A percentile compares a stretch with the other conserved stretches of the same genome.
phyloP scores from a whole-genome alignment of 805 yeast genomes.

The Lipomyces kockii region DNA sequence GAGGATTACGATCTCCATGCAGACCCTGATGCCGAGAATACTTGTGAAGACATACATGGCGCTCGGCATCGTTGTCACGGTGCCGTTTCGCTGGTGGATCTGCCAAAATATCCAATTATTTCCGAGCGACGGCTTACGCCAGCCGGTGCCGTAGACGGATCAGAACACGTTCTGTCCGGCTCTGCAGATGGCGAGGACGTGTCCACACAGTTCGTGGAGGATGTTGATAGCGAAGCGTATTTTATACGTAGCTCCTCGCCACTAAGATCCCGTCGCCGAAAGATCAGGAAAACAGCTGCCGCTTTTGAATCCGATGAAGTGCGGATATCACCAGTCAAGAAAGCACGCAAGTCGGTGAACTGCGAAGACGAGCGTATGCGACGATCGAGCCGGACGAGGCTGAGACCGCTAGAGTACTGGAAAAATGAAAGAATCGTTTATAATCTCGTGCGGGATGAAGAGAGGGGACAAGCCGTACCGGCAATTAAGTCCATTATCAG shows the following conservation, averaged over 20 bases:
- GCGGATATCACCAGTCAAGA: background rate
- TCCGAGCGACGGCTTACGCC: background rate
- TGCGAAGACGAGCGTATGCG: background rate
- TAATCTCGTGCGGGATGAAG: conserved; percentile 42
- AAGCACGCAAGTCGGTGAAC: background rate
- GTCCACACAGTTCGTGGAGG: background rate
- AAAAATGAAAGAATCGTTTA: conserved; percentile 76
- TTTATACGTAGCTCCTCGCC: background rate
- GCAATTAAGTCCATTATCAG: conserved; percentile 38
- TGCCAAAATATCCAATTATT: background rate
- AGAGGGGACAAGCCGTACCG: conserved; percentile 32
- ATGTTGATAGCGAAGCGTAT: background rate
- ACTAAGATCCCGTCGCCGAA: background rate
- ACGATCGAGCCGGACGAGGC: conserved; percentile 7
- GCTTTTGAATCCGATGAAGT: background rate
- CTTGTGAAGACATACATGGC: background rate
- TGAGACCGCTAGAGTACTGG: conserved; percentile 80
- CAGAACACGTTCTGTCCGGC: background rate
- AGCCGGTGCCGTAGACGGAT: background rate
- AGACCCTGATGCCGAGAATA: background rate
- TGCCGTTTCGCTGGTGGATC: background rate
- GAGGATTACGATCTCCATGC: background rate
- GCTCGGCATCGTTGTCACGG: background rate
- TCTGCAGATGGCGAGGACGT: background rate
- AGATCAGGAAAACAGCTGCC: background rate